Evolutionary conservation across 2,329 filamentous ascomycete genomes (phyloP).

Genomic region (Pestalotiopsis fici): DNA sequence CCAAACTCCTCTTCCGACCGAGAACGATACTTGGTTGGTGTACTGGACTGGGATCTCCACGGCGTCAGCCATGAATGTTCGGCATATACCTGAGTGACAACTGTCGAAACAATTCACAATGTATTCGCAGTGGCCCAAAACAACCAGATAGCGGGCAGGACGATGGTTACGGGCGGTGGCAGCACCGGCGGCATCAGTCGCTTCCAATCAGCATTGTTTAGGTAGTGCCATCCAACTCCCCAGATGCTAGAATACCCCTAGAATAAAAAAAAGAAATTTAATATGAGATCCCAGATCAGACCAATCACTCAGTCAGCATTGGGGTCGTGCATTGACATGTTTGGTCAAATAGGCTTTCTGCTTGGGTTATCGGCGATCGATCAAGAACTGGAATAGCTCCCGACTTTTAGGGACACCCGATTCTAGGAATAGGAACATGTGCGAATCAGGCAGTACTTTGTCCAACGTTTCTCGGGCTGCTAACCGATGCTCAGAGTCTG

Average conservation of each 20-base stretch:
- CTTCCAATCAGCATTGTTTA: not conserved
- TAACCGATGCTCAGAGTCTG: not conserved
- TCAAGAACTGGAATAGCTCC: not conserved
- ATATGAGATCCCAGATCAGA: not conserved
- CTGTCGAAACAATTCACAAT: not conserved
- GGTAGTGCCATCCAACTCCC: not conserved
- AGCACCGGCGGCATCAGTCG: not conserved
- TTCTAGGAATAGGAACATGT: not conserved
- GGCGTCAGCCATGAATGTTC: not conserved
- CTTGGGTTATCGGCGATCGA: not conserved
- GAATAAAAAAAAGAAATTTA: not conserved
- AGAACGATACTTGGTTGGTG: not conserved
- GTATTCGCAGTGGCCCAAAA: not conserved
- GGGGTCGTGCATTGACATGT: not conserved
- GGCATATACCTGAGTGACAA: not conserved
- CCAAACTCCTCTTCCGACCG: not conserved
- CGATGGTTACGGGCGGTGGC: not conserved
- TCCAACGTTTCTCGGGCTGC: not conserved
- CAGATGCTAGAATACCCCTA: not conserved
- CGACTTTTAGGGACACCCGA: not conserved
- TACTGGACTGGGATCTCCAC: not conserved
- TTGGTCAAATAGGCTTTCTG: not conserved
- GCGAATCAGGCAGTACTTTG: not conserved
- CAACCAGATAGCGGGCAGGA: not conserved
- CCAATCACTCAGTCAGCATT: not conserved